phyloP scores from a whole-genome alignment of 176 grass and related monocot genomes.

The Secale cereale region DNA sequence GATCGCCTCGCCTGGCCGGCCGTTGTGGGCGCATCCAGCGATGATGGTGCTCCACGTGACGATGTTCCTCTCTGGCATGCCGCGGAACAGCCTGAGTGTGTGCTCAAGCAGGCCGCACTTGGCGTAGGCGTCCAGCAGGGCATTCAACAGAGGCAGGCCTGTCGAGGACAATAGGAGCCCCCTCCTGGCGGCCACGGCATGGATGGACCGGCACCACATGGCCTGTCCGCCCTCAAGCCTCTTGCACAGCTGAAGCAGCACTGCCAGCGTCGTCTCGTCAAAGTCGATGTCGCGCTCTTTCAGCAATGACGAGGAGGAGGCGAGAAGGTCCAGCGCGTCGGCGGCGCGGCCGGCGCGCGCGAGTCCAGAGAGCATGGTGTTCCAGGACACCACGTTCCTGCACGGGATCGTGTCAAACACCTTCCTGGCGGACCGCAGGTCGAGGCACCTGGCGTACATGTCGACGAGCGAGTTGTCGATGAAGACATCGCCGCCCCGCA shows the following conservation, averaged over 20 bases:
- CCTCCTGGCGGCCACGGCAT: constrained; percentile 34
- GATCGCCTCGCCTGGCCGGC: constrained; percentile 27
- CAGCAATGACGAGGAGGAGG: constrained; percentile 2
- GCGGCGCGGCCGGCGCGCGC: not conserved
- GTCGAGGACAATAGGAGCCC: not conserved
- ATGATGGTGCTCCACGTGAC: constrained; percentile 58
- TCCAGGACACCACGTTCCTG: constrained; percentile 57
- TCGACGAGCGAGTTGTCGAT: not conserved
- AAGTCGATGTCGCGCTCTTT: not conserved
- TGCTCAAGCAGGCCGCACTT: constrained; percentile 40
- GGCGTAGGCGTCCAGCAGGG: constrained; percentile 55
- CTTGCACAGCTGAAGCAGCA: constrained; percentile 52
- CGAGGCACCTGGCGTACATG: not conserved
- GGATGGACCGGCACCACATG: constrained; percentile 44
- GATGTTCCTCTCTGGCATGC: constrained; percentile 33
- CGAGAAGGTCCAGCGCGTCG: constrained; percentile 20
- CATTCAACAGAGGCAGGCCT: constrained; percentile 32
- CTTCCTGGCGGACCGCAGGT: not conserved
- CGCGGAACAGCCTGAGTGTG: constrained; percentile 22
- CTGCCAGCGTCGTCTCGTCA: constrained; percentile 40
- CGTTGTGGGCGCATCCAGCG: constrained; percentile 16
- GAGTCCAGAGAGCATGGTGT: constrained; percentile 51
- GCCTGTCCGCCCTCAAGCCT: constrained; percentile 21
- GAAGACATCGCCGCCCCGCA: not conserved
- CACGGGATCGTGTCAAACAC: not conserved